Evolutionary conservation across 116 monocot species (phyloP).

Genomic region (Phalaenopsis hybrid): DNA sequence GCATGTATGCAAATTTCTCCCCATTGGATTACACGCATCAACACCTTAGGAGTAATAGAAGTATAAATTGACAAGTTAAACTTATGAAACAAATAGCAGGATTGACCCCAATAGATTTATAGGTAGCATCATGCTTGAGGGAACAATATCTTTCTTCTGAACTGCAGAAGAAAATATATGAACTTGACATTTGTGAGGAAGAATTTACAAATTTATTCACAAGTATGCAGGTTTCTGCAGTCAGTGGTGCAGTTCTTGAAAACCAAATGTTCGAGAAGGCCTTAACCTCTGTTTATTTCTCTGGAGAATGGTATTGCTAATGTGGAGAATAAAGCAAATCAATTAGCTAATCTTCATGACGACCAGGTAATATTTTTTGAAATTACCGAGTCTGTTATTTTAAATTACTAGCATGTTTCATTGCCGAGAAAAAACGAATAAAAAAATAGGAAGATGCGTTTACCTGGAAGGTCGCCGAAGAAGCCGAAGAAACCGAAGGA

Average conservation of each 20-base stretch:
- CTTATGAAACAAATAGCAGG: too few species aligned
- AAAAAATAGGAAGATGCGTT: too few species aligned
- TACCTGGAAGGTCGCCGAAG: too few species aligned
- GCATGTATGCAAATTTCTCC: too few species aligned
- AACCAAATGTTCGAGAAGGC: conserved; percentile 48
- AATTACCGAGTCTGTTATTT: neutral
- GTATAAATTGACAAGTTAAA: too few species aligned
- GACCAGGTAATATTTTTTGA: conserved; percentile 22
- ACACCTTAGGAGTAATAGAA: too few species aligned
- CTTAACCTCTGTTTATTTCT: conserved; percentile 21
- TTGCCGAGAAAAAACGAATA: neutral
- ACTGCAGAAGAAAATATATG: conserved; percentile 20
- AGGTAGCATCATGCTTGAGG: neutral
- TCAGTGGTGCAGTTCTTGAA: conserved; percentile 41
- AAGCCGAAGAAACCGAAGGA: too few species aligned
- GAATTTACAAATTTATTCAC: conserved; percentile 33
- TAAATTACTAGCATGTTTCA: neutral
- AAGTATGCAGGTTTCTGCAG: conserved; percentile 26
- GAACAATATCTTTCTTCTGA: conserved; percentile 22
- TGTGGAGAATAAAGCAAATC: conserved; percentile 35
- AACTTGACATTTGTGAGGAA: conserved; percentile 37
- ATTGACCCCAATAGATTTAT: too few species aligned
- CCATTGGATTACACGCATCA: too few species aligned
- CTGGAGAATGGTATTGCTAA: conserved; percentile 28
- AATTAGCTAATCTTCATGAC: conserved; percentile 15